Evolutionary conservation across 2,329 filamentous ascomycete species (phyloP), one percentile per base, ranked within the genome.

Genomic region (Penicillium corylophilum): DNA sequence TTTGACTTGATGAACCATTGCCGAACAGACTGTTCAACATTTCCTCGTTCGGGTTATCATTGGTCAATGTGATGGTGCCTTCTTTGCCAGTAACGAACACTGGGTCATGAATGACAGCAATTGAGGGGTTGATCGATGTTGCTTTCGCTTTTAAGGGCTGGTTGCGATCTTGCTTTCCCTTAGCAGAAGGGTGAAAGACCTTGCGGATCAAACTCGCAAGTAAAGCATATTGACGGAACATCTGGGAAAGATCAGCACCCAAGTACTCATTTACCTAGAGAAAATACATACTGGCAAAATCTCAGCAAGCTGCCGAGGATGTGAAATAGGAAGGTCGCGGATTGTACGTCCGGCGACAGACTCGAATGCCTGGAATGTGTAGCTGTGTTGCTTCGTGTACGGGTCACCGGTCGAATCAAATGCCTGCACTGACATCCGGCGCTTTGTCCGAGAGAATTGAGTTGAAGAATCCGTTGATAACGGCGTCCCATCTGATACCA

Each of bases 1-100:
- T 38, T 22, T 38, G 35, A 26, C 5, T 40, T 16, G 48, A 42
- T 16, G 45, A 46, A 2, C 51, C 54, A 20, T 58, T 56, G 20
- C 53, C 43, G 22, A 75, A 75, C 16, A 93, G 77, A 12, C 76
- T 77, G 18, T 78, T 73, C 51, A 84, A 81, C 64, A 88, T 86
- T 0, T 76, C 74, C 15, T 72, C 64, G 18, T 67, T 68, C 4
- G 67, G 63, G 35, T 74, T 67, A 23, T 70, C 63, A 47, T 81
- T 73, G 57, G 81, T 75, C 33, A 72, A 46, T 1, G 62, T 54
- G 15, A 62, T 63, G 22, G 64, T 36, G 7, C 55, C 59, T 43
- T 62, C 50, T 13, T 56, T 45, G 22, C 53, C 54, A 8, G 50
- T 51, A n/a, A 56, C 47, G 18, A 56, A 48, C 15, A 51, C 50